Percentiles rank a stretch among this genome's conserved stretches.
Conservation (phyloP, 768 basidiomycete genomes). For the Russula ochroleuca region DNA sequence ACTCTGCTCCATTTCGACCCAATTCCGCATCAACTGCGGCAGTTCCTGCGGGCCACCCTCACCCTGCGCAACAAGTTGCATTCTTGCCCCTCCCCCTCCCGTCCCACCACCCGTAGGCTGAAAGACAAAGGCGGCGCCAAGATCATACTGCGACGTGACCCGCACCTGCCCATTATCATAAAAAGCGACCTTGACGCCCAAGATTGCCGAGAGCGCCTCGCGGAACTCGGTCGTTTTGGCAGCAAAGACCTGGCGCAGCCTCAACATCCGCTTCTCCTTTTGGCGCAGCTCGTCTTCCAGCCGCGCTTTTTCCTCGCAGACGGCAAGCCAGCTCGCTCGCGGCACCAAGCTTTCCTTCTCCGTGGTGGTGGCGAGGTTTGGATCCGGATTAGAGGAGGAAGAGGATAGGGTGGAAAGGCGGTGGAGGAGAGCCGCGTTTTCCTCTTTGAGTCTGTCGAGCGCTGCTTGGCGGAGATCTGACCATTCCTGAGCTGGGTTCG, state of each 20-base stretch:
- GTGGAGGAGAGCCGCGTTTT: conserved; percentile 79
- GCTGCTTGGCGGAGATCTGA: conserved; percentile 68
- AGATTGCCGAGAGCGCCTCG: conserved; percentile 81
- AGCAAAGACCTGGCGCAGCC: conserved; percentile 82
- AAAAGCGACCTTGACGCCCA: conserved; percentile 89
- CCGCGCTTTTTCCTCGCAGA: conserved; percentile 63
- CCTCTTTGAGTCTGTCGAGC: conserved; percentile 69
- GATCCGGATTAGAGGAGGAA: conserved; percentile 19
- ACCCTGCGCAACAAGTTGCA: conserved; percentile 72
- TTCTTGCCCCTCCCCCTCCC: conserved; percentile 39
- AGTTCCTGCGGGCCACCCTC: conserved; percentile 73
- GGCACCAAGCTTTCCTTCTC: conserved; percentile 50
- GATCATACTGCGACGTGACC: conserved; percentile 87
- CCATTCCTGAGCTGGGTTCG: conserved; percentile 85
- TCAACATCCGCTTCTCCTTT: conserved; percentile 75
- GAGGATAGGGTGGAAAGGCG: conserved; percentile 51
- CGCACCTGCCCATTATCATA: conserved; percentile 87
- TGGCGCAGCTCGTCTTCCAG: conserved; percentile 61
- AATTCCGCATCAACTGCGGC: conserved; percentile 72
- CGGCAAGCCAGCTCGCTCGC: conserved; percentile 71
- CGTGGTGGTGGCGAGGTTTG: not conserved
- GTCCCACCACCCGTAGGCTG: conserved; percentile 46
- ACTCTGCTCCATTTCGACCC: conserved; percentile 82
- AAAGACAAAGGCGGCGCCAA: conserved; percentile 84
- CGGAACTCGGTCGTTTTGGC: conserved; percentile 88